Percentiles rank a stretch among this genome's conserved stretches.
phyloP scores from a whole-genome alignment of 192 early-diverging fungal genomes.

The Thamnidium elegans region DNA sequence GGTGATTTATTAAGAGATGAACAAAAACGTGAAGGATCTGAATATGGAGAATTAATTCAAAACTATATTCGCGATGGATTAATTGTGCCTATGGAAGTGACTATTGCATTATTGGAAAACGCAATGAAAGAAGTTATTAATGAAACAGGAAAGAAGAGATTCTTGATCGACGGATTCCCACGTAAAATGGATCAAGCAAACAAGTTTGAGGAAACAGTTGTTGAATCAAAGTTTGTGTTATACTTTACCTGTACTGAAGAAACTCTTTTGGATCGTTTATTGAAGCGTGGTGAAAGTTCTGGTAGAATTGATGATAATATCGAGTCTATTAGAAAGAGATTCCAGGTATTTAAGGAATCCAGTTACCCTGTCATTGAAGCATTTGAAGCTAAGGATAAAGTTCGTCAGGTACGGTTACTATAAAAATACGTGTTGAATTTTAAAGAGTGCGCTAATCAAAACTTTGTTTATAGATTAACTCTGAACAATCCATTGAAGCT shows the following conservation, averaged over 20 bases:
- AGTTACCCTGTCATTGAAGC: constrained; percentile 89
- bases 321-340: constrained; percentile 95
- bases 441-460: too few relatives aligned
- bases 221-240: constrained; percentile 66
- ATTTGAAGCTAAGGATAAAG: constrained; percentile 70
- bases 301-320: constrained; percentile 93
- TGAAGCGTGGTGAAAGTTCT: constrained; percentile 91
- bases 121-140: constrained; percentile 74
- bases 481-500: constrained; percentile 58
- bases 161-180: constrained; percentile 97
- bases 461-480: constrained; percentile 21
- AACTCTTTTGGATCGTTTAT: constrained; percentile 79
- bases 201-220: constrained; percentile 85
- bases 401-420: constrained; percentile 58
- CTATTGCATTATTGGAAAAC: constrained; percentile 82
- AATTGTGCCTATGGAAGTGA: constrained; percentile 94
- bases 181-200: constrained; percentile 87
- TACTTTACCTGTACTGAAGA: constrained; percentile 94
- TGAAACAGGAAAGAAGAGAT: constrained; percentile 52
- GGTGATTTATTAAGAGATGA: constrained; percentile 94
- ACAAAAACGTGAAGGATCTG: constrained; percentile 70
- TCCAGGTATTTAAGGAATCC: constrained; percentile 75
- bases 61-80: constrained; percentile 86
- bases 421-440: too few relatives aligned
- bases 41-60: constrained; percentile 86